Conservation (phyloP, 2,329 filamentous ascomycete genomes). For the Clonostachys rhizophaga region DNA sequence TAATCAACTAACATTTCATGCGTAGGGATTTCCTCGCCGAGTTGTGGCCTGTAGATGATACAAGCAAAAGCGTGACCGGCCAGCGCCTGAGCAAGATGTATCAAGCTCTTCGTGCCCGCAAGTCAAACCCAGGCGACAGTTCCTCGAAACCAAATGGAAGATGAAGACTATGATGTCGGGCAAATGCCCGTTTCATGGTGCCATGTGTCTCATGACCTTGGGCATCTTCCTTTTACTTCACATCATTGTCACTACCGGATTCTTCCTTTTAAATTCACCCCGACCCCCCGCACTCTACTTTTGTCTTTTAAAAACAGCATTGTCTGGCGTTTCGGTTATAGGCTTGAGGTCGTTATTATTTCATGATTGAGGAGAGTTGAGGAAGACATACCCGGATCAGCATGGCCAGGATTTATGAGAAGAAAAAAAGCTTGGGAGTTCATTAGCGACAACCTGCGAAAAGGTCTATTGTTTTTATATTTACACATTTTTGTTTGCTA, state of each 20-base stretch:
- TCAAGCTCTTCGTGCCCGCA: slow-evolving; percentile 22
- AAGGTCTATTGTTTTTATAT: no score
- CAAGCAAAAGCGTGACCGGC: slow-evolving; percentile 36
- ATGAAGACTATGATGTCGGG: no score
- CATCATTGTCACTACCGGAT: no score
- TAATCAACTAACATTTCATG: slow-evolving; percentile 1
- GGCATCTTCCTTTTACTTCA: no score
- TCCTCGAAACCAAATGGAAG: neutral
- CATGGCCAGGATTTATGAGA: no score
- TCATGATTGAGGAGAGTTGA: no score
- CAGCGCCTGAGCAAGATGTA: slow-evolving; percentile 38
- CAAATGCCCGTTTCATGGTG: no score
- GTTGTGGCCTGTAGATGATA: slow-evolving; percentile 40
- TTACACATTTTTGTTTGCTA: no score
- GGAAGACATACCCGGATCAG: no score
- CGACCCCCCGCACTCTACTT: neutral
- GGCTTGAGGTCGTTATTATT: slow-evolving; percentile 3
- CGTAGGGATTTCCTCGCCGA: slow-evolving; percentile 37
- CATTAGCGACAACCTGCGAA: no score
- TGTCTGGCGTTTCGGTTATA: slow-evolving; percentile 11
- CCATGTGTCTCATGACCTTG: no score
- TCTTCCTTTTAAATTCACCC: neutral
- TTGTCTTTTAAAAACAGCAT: slow-evolving; percentile 9
- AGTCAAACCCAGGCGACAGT: neutral
- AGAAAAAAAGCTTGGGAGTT: no score